phyloP scores from a whole-genome alignment of 1,284 basidiomycete genomes.

The Omphalotus olearius region DNA sequence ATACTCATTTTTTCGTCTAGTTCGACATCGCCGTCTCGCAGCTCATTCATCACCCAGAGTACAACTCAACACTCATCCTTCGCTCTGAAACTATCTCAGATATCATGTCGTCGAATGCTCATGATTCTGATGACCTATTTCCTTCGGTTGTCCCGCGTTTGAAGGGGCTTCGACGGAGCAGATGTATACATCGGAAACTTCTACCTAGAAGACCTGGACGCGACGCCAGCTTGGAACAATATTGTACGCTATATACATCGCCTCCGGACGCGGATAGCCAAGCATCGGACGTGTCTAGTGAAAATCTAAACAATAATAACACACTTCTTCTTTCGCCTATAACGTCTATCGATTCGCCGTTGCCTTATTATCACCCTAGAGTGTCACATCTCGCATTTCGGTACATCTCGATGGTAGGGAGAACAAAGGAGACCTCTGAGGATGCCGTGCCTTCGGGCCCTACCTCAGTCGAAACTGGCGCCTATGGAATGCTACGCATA shows the following conservation, averaged over 20 bases:
- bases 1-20: slow-evolving; percentile 29
- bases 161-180: slow-evolving; percentile 33
- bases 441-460: neutral
- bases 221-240: slow-evolving; percentile 66
- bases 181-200: slow-evolving; percentile 56
- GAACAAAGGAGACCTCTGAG: neutral
- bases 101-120: slow-evolving; percentile 21
- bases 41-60: slow-evolving; percentile 75
- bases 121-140: too few relatives aligned
- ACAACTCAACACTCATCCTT: slow-evolving; percentile 79
- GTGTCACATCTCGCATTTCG: slow-evolving; percentile 74
- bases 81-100: slow-evolving; percentile 65
- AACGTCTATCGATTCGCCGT: slow-evolving; percentile 31
- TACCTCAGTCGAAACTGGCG: neutral
- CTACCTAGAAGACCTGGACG: slow-evolving; percentile 71
- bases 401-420: slow-evolving; percentile 26
- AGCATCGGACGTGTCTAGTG: slow-evolving; percentile 12
- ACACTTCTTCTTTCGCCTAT: slow-evolving; percentile 65
- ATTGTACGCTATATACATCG: slow-evolving; percentile 59
- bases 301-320: too few relatives aligned
- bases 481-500: slow-evolving; percentile 32
- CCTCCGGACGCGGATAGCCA: neutral
- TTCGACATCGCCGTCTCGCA: slow-evolving; percentile 63
- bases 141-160: slow-evolving; percentile 38
- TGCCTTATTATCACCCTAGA: slow-evolving; percentile 81